A percentile compares a stretch with the other conserved stretches of the same genome.
phyloP scores from a whole-genome alignment of 164 flowering plant genomes.

The Magnolia kwangsiensis region DNA sequence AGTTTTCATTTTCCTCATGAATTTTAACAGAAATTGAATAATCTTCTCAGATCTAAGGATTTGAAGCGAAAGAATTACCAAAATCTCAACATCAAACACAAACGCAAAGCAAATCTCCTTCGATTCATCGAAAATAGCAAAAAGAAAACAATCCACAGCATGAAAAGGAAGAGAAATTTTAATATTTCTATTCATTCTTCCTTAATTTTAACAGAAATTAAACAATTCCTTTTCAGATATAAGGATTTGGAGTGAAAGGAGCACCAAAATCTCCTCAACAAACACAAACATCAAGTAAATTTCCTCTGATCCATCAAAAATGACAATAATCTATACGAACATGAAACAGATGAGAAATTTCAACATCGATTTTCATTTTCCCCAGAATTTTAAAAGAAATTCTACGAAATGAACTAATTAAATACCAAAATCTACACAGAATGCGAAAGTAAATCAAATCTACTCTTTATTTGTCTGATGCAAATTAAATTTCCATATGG shows the following conservation, averaged over 20 bases:
- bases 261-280: too few relatives aligned
- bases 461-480: not conserved
- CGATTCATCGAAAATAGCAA: not conserved
- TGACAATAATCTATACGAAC: not conserved
- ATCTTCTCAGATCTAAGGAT: not conserved
- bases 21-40: not conserved
- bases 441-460: not conserved
- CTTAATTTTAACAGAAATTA: too few relatives aligned
- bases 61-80: not conserved
- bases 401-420: not conserved
- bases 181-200: too few relatives aligned
- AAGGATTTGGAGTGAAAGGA: too few relatives aligned
- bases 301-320: not conserved
- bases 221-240: too few relatives aligned
- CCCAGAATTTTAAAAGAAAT: not conserved
- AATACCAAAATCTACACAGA: not conserved
- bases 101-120: not conserved
- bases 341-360: not conserved
- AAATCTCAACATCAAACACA: not conserved
- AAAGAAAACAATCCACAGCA: too few relatives aligned
- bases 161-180: too few relatives aligned
- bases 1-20: not conserved
- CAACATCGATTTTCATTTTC: not conserved
- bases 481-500: not conserved
- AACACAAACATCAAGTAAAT: not conserved